Conservation (phyloP, 345 rosid species). For the Corchorus olitorius region DNA sequence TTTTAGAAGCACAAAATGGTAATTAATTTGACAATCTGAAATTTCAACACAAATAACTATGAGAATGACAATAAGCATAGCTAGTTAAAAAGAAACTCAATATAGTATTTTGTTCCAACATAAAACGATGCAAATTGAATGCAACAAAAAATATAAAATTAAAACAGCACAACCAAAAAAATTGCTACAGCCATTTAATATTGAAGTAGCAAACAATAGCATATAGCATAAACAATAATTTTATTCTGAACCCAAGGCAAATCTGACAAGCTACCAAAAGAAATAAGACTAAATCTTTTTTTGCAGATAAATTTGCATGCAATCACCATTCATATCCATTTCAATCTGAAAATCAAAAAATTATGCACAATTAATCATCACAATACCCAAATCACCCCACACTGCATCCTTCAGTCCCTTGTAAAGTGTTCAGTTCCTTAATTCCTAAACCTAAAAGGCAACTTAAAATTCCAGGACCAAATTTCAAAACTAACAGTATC, state of each 20-base stretch:
- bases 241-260: background rate
- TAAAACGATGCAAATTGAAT: background rate
- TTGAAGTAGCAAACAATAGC: background rate
- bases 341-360: background rate
- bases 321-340: background rate
- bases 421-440: background rate
- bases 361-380: background rate
- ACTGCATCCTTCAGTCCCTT: background rate
- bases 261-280: background rate
- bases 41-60: background rate
- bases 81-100: background rate
- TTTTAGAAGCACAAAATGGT: slow-evolving; percentile 16
- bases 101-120: background rate
- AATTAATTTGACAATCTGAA: background rate
- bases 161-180: background rate
- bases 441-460: background rate
- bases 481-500: background rate
- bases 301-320: background rate
- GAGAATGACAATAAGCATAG: background rate
- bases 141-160: background rate
- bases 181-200: background rate
- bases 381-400: background rate
- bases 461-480: background rate
- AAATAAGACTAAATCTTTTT: background rate
- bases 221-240: background rate